Base-by-base conservation (phyloP, 495 filamentous ascomycete species). In the Xylaria grammica region DNA sequence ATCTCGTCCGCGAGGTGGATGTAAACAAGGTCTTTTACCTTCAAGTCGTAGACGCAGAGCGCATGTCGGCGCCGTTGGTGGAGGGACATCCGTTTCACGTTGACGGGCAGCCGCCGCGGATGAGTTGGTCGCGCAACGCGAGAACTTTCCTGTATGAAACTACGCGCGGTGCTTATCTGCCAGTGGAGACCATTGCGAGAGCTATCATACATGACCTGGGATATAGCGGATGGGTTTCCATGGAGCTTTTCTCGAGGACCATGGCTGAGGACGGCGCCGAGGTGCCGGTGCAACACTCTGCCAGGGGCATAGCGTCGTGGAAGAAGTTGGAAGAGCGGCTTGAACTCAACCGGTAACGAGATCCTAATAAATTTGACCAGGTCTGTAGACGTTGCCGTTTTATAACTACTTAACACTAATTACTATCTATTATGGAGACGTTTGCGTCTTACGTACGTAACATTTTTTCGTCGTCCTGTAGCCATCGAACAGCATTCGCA, bases 91-190 rank as follows among this genome's bases (percentile, higher is more conserved):
- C 80, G 15, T 91, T 85, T 71, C 81, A 89, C 69, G 79, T 85
- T 8, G 61, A 78, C 0, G 84, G 78, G 17, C 88, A 91, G 73
- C 85, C 85, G 51, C 69, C 79, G 4, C 75, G 88, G 20, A 92
- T 92, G 90, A 88, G 81, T 70, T 93, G 90, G 90, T 88, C 85
- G 17, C 79, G 90, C 15, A 92, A 91, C 70, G 87, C 86, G 56
- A 74, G 90, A 27, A 67, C 91, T n/a, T 92, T 92, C 66, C 85
- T 87, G 46, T 88, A 87, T 45, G 90, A 92, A 72, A 78, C 85
- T 70, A 79, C 84, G 0, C 70, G 79, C 1, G 90, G 89, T 10
- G 90, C 84, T 0, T 92, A 92, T 72, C 74, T 93, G 13, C 90
- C 90, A 2, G 67, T 92, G 27, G 63, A 82, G 65, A 82, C 87